Base-by-base conservation (phyloP, 805 yeast species). In the Jamesozyma lodderae region DNA sequence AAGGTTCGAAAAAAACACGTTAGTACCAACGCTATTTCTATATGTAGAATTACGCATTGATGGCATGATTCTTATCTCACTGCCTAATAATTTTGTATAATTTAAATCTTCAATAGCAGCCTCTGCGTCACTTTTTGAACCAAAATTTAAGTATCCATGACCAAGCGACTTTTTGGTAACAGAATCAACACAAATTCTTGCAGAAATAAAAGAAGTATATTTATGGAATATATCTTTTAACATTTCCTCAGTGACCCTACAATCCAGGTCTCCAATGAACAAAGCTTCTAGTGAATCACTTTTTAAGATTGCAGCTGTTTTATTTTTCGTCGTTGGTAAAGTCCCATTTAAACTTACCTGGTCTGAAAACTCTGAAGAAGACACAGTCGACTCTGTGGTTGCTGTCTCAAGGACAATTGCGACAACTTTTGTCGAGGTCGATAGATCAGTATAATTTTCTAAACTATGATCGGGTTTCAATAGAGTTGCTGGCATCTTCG, bases 91-190 rank as follows among this genome's bases (percentile, higher is more conserved):
- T 0, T 47, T 47, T 3, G 64, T 63, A 46, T 71, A 74, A 53
- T 77, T 81, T 59, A 78, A 68, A 8, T 72, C 67, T 33, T 72
- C 77, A 34, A 74, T 63, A 2, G 84, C 86, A 24, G 41, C 38
- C 27, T 67, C 67, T 0, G 85, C 85, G 37, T 73, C 79, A 8
- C 58, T 50, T 31, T 65, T 64, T 4, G 55, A 59, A 6, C 60
- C 58, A 53, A 79, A 80, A 40, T 81, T 79, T 15, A 81, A 77
- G 53, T 81, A 82, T 0, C 86, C 92, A 57, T 81, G 80, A 2
- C 86, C 81, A 40, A 84, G 60, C 1, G 87, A 73, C 35, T 67
- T 60, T 18, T 71, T 71, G n/a, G 73, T 63, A 23, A 63, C 60
- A 19, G 73, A 69, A 47, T 75, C 74, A 39, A 67, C 61, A 46